These are phyloP conservation scores for Alternaria postmessia DNA, from an alignment of 2,329 filamentous ascomycete genomes.

Conservation along the genomic window DNA sequence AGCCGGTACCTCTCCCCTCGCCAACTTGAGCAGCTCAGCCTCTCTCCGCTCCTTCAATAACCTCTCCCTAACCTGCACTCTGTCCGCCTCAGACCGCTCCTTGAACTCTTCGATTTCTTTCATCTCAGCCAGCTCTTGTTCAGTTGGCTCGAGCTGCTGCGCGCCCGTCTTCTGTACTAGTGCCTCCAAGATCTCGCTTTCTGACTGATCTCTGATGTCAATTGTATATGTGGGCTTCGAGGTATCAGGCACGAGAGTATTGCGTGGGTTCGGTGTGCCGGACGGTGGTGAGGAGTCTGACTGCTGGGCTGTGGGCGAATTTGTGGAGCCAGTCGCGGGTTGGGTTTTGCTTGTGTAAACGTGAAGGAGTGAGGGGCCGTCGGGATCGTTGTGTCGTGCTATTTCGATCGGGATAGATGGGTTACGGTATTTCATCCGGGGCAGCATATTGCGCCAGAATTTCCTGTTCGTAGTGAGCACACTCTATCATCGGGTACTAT, in stretches of 20 bases:
- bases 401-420: slow-evolving; percentile 84
- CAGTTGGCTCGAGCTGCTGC: slow-evolving; percentile 62
- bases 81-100: slow-evolving; percentile 63
- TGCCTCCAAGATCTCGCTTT: slow-evolving; percentile 68
- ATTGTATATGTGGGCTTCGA: slow-evolving; percentile 54
- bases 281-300: slow-evolving; percentile 24
- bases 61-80: slow-evolving; percentile 61
- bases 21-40: slow-evolving; percentile 65
- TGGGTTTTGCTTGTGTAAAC: slow-evolving; percentile 42
- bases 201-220: slow-evolving; percentile 68
- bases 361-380: slow-evolving; percentile 50
- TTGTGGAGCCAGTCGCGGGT: slow-evolving; percentile 18
- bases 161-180: slow-evolving; percentile 71
- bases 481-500: background rate
- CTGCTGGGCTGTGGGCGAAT: slow-evolving; percentile 27
- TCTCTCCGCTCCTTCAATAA: slow-evolving; percentile 68
- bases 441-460: slow-evolving; percentile 86
- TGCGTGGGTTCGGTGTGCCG: slow-evolving; percentile 29
- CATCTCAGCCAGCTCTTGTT: slow-evolving; percentile 68
- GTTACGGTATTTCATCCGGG: slow-evolving; percentile 93
- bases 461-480: slow-evolving; percentile 64
- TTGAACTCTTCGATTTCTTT: slow-evolving; percentile 64
- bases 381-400: slow-evolving; percentile 65
- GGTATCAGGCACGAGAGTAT: slow-evolving; percentile 40
- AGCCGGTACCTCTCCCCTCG: slow-evolving; percentile 51